phyloP scores from a whole-genome alignment of 345 rosid species.

The Rhodomyrtus tomentosa region DNA sequence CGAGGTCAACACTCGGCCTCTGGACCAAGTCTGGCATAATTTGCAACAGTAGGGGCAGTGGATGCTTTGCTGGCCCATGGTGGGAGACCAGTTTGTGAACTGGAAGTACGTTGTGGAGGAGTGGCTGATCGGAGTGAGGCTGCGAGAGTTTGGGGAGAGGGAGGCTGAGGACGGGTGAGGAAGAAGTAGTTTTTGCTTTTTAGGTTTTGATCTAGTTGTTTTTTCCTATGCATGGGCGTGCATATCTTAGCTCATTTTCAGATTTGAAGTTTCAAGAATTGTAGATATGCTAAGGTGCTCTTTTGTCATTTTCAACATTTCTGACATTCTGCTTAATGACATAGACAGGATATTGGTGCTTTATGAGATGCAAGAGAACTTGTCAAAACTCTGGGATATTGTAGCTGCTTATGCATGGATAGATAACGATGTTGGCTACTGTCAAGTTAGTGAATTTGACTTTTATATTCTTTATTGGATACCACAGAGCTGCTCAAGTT shows the following conservation, averaged over 20 bases:
- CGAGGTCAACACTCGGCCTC: too few species aligned
- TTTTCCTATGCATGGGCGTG: background rate
- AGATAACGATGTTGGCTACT: slow-evolving; percentile 89
- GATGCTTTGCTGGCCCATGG: too few species aligned
- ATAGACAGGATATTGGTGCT: slow-evolving; percentile 67
- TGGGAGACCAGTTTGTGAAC: too few species aligned
- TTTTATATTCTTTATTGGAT: background rate
- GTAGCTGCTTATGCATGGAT: slow-evolving; percentile 94
- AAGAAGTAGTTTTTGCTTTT: too few species aligned
- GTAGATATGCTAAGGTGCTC: background rate
- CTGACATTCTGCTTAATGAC: background rate
- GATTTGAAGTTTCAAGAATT: background rate
- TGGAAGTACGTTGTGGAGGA: too few species aligned
- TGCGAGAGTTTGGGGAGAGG: too few species aligned
- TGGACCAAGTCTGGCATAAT: too few species aligned
- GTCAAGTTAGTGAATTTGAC: slow-evolving; percentile 49
- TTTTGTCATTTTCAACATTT: background rate
- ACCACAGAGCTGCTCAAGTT: background rate
- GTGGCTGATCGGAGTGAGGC: too few species aligned
- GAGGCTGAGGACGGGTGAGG: too few species aligned
- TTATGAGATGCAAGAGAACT: slow-evolving; percentile 80
- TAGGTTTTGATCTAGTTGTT: background rate
- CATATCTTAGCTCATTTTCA: background rate
- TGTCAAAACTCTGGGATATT: slow-evolving; percentile 94
- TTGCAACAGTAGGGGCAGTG: too few species aligned